A percentile compares a stretch with the other conserved stretches of the same genome.
Evolutionary conservation across 2,329 filamentous ascomycete genomes (phyloP).

Genomic region (Hypoxylon sp.): DNA sequence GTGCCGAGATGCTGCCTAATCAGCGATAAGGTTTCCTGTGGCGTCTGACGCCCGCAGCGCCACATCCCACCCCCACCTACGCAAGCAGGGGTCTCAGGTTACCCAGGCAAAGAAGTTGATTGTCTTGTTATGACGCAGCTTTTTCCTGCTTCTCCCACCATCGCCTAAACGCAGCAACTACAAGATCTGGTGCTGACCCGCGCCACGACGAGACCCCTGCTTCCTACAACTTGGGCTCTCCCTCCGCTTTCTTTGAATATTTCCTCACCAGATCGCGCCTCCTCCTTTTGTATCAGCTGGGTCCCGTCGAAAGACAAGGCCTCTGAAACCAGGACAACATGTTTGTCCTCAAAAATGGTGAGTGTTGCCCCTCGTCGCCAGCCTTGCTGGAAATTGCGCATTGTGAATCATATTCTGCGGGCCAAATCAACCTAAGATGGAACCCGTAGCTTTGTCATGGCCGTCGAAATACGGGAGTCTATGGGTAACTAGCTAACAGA

Average conservation of each 20-base stretch:
- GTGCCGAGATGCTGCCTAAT: constrained; percentile 14
- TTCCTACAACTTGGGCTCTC: constrained; percentile 11
- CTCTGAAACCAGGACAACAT: constrained; percentile 47
- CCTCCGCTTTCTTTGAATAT: constrained; percentile 7
- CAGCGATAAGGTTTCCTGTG: not conserved
- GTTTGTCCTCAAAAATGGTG: constrained; percentile 60
- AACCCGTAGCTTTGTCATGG: not conserved
- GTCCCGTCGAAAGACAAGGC: constrained; percentile 11
- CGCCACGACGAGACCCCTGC: constrained; percentile 21
- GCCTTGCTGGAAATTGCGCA: constrained; percentile 14
- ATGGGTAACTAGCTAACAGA: constrained; percentile 10
- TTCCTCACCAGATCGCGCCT: not conserved
- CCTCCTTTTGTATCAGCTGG: not conserved
- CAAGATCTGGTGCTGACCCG: constrained; percentile 24
- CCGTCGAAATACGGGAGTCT: no score
- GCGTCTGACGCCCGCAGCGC: not conserved
- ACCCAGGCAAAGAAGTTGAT: constrained; percentile 33
- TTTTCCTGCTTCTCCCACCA: constrained; percentile 22
- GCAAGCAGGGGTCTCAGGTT: constrained; percentile 8
- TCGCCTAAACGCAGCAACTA: constrained; percentile 12
- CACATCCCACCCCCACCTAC: constrained; percentile 13
- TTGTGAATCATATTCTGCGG: constrained; percentile 9
- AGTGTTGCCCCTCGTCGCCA: constrained; percentile 40
- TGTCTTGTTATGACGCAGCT: constrained; percentile 43
- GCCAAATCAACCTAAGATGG: not conserved